Evolutionary conservation across 495 filamentous ascomycete species (phyloP).

Genomic region (Aspergillus affinis): DNA sequence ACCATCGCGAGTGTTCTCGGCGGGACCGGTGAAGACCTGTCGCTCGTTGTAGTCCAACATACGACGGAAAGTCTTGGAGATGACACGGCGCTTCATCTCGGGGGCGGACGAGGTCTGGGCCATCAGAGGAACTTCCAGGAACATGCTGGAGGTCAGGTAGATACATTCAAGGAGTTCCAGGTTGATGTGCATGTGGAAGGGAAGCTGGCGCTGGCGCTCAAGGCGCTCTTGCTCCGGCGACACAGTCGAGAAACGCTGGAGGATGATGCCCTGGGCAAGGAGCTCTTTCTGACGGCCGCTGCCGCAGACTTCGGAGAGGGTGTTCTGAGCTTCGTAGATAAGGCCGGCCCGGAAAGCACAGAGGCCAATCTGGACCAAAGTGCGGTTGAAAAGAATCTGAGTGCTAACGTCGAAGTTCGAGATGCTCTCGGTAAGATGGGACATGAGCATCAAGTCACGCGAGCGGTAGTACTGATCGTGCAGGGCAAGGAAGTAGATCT

Average conservation of each 20-base stretch:
- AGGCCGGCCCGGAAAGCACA: constrained; percentile 97
- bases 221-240: constrained; percentile 96
- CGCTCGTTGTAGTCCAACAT: constrained; percentile 99
- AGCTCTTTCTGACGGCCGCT: constrained; percentile 97
- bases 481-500: constrained; percentile 96
- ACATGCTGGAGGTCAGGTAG: constrained; percentile 98
- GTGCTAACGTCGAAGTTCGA: constrained; percentile 91
- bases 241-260: constrained; percentile 92
- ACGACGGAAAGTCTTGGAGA: constrained; percentile 98
- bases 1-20: constrained; percentile 97
- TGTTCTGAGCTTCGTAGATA: constrained; percentile 95
- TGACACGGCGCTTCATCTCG: constrained; percentile 95
- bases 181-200: constrained; percentile 99
- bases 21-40: constrained; percentile 97
- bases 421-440: constrained; percentile 97
- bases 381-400: constrained; percentile 98
- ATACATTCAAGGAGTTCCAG: constrained; percentile 96
- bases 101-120: constrained; percentile 95
- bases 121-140: constrained; percentile 94
- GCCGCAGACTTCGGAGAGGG: constrained; percentile 95
- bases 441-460: constrained; percentile 99
- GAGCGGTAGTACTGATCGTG: constrained; percentile 97
- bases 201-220: constrained; percentile 92
- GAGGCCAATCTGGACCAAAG: constrained; percentile 94
- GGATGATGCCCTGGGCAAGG: constrained; percentile 94